A percentile compares a stretch with the other conserved stretches of the same genome.
These are phyloP conservation scores for Parasitella parasitica DNA, from an alignment of 371 early-diverging fungal genomes.

Conservation along the genomic window DNA sequence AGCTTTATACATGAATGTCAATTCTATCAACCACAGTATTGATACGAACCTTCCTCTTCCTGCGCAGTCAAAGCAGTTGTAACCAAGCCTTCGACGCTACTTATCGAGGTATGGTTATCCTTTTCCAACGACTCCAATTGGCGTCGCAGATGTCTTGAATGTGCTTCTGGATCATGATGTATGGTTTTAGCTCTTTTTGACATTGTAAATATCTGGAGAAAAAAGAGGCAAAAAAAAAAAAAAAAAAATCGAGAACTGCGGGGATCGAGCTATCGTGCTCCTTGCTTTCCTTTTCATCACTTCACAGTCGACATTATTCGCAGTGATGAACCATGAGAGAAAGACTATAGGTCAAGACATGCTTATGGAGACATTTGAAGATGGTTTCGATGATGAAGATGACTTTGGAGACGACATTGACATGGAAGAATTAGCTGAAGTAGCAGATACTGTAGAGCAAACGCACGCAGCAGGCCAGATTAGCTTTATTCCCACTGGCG, in stretches of 20 bases:
- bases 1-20: neutral
- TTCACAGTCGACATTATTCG: neutral
- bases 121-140: constrained; percentile 66
- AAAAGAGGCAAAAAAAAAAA: neutral
- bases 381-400: constrained; percentile 12
- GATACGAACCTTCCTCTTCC: constrained; percentile 32
- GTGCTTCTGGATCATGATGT: constrained; percentile 42
- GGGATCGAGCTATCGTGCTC: constrained; percentile 1
- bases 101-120: constrained; percentile 61
- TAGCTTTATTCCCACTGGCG: constrained; percentile 11
- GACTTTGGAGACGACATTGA: constrained; percentile 33
- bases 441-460: constrained; percentile 18
- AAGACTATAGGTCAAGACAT: neutral
- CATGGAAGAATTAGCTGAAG: constrained; percentile 11
- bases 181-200: constrained; percentile 27
- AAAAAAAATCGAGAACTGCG: neutral
- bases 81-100: constrained; percentile 59
- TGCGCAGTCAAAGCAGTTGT: constrained; percentile 50
- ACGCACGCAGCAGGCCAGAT: constrained; percentile 10
- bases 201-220: neutral
- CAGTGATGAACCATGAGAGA: constrained; percentile 3
- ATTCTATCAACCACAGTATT: neutral
- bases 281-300: neutral
- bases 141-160: constrained; percentile 49
- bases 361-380: neutral